Percentiles rank a stretch among this genome's conserved stretches.
These are phyloP conservation scores for Penicillium ucsense DNA, from an alignment of 495 filamentous ascomycete species.

Conservation along the genomic window DNA sequence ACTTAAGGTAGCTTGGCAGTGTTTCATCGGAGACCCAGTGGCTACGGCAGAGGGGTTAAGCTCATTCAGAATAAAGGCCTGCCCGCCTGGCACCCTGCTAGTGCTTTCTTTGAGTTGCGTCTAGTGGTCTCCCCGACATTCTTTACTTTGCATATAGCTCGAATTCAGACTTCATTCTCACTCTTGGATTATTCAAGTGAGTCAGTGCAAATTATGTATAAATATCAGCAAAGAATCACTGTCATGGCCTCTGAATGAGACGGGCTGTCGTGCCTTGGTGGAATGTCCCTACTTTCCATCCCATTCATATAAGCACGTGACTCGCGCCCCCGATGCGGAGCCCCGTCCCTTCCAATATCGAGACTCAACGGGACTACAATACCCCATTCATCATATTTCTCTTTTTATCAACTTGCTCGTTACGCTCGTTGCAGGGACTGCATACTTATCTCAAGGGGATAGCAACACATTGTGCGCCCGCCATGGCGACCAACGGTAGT, in stretches of 20 bases:
- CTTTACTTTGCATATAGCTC: no score
- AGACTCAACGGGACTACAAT: conserved; percentile 5
- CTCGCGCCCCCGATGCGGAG: conserved; percentile 24
- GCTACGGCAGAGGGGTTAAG: no score
- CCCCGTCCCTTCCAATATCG: conserved; percentile 17
- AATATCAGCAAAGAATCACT: no score
- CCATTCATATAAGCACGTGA: conserved; percentile 19
- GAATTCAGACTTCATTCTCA: no score
- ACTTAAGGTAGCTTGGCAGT: no score
- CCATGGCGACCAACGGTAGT: conserved; percentile 34
- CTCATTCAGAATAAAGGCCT: no score
- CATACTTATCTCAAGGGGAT: background rate
- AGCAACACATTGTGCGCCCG: conserved; percentile 4
- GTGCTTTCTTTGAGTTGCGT: no score
- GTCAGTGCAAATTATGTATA: no score
- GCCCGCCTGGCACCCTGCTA: no score
- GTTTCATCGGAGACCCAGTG: no score
- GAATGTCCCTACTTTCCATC: background rate
- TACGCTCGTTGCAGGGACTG: conserved; percentile 1
- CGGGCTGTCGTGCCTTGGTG: background rate
- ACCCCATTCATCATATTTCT: background rate
- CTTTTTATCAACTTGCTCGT: background rate
- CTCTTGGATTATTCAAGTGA: no score
- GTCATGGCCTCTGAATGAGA: background rate
- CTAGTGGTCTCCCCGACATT: no score